phyloP scores from a whole-genome alignment of 2,329 filamentous ascomycete genomes.

The Allantophomopsis cytisporea region DNA sequence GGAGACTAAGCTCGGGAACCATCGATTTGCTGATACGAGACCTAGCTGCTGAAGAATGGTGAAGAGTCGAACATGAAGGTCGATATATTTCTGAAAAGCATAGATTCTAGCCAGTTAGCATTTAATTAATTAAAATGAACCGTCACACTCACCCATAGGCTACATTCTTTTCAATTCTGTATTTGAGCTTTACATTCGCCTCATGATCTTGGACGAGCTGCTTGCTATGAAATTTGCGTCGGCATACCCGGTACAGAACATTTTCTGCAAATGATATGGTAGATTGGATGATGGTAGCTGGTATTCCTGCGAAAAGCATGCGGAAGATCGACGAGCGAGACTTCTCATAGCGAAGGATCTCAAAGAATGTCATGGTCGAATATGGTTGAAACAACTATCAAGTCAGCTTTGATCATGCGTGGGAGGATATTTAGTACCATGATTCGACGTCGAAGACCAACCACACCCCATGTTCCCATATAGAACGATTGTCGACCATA shows the following conservation, averaged over 20 bases:
- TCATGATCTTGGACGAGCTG: too few species aligned
- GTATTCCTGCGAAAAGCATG: constrained; percentile 14
- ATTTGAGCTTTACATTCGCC: too few species aligned
- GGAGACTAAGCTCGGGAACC: constrained; percentile 11
- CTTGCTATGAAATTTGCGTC: too few species aligned
- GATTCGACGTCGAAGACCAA: constrained; percentile 17
- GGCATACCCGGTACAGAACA: too few species aligned
- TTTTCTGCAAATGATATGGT: too few species aligned
- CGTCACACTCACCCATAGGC: too few species aligned
- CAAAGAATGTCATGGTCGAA: constrained; percentile 9
- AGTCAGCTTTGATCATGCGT: constrained; percentile 3
- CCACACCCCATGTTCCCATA: constrained; percentile 18
- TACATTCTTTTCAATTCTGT: too few species aligned
- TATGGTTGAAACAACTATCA: constrained; percentile 17
- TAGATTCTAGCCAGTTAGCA: constrained; percentile 12
- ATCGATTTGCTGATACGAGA: constrained; percentile 10
- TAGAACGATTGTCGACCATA: constrained; percentile 11
- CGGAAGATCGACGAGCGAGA: constrained; percentile 5
- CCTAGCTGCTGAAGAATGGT: constrained; percentile 17
- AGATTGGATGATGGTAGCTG: constrained; percentile 8
- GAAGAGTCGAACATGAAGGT: constrained; percentile 16
- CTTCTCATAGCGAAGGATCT: constrained; percentile 13
- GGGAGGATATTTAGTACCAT: constrained; percentile 9
- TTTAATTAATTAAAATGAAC: too few species aligned
- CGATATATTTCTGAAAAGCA: constrained; percentile 9